Evolutionary conservation across 2,329 filamentous ascomycete species (phyloP), one percentile per base, ranked within the genome.

Genomic region (Corynespora cassiicola): DNA sequence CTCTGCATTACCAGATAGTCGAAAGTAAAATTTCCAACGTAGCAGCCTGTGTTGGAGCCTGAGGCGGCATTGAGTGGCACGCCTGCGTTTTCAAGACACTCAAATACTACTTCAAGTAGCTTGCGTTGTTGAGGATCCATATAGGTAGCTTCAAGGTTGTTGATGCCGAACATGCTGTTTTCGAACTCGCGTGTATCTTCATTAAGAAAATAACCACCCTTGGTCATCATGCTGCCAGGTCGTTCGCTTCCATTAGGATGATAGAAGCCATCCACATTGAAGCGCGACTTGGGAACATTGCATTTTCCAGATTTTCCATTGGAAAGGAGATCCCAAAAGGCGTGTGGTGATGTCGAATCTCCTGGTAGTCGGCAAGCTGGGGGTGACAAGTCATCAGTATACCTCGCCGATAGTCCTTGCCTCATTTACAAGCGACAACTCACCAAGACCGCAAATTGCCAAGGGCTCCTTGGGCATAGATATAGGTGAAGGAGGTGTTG

Each of bases 11-110:
- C 10, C 2, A 31, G 20, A 21, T 54, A 12, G 36, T 63, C 58
- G 3, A 14, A 30, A 6, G 7, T 37, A 22, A 60, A 40, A 30
- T 55, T 44, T 10, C 50, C 60, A 8, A 61, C 47, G 36, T 47
- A 59, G 4, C 58, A 51, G 9, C 52, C 58, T 3, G 53, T 59
- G 1, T 32, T 34, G 0, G 56, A 44, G 1, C 58, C 61, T 2
- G 34, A 41, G 14, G 58, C 31, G 4, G 25, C 50, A 12, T 67
- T 58, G 37, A 55, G 54, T 2, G 58, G 35, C 3, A 58, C 42
- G 6, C 63, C 66, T n/a, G 53, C 66, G 39, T 55, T 66, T 38
- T 72, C 69, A 9, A 80, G 48, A 1, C 68, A 63, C 39, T 73
- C 66, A 31, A 53, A 68, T 0, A 43, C 39, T 0, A 54, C 47